phyloP scores from a whole-genome alignment of 2,329 filamentous ascomycete genomes.

The Aureobasidium sp. region DNA sequence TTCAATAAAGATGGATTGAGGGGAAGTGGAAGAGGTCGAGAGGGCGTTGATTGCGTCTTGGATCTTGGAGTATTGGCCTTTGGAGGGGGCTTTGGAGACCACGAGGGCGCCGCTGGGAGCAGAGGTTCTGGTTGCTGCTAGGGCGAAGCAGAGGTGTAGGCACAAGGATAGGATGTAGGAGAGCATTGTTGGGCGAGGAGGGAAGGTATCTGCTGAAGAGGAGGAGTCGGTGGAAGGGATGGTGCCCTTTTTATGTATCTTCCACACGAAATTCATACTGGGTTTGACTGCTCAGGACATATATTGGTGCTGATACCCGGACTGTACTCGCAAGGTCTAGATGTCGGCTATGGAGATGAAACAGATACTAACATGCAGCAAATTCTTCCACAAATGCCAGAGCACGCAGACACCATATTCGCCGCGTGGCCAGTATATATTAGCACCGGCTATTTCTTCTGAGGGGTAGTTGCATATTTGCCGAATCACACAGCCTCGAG shows the following conservation, averaged over 20 bases:
- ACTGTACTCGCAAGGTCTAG: neutral
- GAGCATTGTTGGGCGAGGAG: neutral
- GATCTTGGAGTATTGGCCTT: constrained; percentile 39
- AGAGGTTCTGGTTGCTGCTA: constrained; percentile 33
- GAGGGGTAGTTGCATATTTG: neutral
- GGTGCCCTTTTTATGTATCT: neutral
- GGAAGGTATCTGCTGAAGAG: neutral
- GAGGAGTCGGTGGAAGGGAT: neutral
- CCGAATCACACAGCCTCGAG: too few species aligned
- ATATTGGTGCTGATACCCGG: neutral
- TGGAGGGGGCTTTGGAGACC: constrained; percentile 34
- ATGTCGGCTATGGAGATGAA: neutral
- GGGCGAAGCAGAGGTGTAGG: constrained; percentile 18
- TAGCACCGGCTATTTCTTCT: neutral
- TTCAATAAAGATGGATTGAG: constrained; percentile 57
- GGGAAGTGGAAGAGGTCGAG: constrained; percentile 42
- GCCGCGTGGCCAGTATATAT: neutral
- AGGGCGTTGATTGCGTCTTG: constrained; percentile 54
- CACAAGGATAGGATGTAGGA: constrained; percentile 14
- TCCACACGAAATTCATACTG: neutral
- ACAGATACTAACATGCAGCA: neutral
- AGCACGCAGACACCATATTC: neutral
- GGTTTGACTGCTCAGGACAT: too few species aligned
- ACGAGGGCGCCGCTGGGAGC: constrained; percentile 47
- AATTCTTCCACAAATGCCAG: constrained; percentile 5